Base-by-base conservation (phyloP, 225 moss, liverwort and hornwort species). In the Anthoceros angustus region DNA sequence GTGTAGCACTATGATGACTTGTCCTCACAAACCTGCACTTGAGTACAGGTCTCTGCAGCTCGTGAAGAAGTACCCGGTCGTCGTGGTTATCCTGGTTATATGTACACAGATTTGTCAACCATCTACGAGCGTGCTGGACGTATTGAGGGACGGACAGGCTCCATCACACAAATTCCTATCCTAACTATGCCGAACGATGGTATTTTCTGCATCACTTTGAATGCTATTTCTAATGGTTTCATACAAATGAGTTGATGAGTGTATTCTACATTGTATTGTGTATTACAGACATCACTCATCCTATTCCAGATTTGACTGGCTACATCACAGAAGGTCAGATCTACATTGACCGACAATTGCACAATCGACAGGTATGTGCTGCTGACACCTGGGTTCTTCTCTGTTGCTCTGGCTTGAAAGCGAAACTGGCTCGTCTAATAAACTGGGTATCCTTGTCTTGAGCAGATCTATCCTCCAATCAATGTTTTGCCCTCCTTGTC, bases 81-180 rank as follows among this genome's bases (percentile, higher is more conserved):
- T 50, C 93, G 93, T 72, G 93, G 93, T 70, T 94, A 94, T 79
- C 93, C 90, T 67, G 90, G 93, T 62, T 94, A 94, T 63, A 94
- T 94, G 93, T 90, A 94, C 42, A 94, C 93, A 63, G 90, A 94
- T 84, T 73, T 90, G 68, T 90, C 93, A 11, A 93, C 93, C 6
- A 90, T 93, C 65, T 93, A 93, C 72, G 93, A 93, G 23, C 82
- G 90, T 66, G 93, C 90, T 18, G 93, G 93, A 40, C 87, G 93
- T 68, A 93, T 93, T 61, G 93, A 93, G 72, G 93, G 93, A 15
- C 84, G 93, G 10, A 86, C 82, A 77, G 93, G 93, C 12, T 90
- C 90, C 25, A 93, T 93, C 68, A 93, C 93, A 3, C 93, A 93
- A 70, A 93, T 93, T 71, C 93, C 90, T 63, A 93, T 93, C 42